Evolutionary conservation across 306 rosid species (phyloP).

Genomic region (Citrullus mucosospermus): DNA sequence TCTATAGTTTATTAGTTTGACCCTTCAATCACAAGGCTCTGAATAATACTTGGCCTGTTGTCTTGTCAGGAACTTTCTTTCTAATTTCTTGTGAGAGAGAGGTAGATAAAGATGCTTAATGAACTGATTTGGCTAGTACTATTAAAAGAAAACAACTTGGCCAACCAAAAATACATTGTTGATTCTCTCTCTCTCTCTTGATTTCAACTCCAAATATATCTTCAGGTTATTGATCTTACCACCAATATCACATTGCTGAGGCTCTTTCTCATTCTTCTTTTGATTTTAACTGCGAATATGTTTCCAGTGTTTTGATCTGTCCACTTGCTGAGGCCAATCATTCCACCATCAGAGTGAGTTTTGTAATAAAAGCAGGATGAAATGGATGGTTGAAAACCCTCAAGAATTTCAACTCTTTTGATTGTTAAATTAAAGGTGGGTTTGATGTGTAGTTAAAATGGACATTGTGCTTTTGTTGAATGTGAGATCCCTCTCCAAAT

Average conservation of each 20-base stretch:
- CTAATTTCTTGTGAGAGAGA: neutral
- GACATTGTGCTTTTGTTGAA: no score
- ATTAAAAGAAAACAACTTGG: neutral
- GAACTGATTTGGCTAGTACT: neutral
- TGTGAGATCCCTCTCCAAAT: no score
- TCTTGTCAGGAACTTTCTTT: neutral
- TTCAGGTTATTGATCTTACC: neutral
- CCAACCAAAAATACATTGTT: neutral
- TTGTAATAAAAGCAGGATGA: neutral
- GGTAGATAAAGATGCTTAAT: neutral
- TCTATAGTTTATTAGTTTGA: slow-evolving; percentile 1
- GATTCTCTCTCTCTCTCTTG: neutral
- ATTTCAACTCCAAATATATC: neutral
- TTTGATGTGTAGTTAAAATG: neutral
- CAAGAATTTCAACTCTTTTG: neutral
- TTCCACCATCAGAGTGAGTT: neutral
- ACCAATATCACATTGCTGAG: neutral
- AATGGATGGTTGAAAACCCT: neutral
- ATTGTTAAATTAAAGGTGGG: neutral
- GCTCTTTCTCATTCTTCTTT: neutral
- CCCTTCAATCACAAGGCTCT: neutral
- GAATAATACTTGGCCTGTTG: neutral
- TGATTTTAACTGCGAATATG: neutral
- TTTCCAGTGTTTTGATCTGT: neutral
- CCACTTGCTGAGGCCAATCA: neutral